A percentile compares a stretch with the other conserved stretches of the same genome.
Conservation (phyloP, 2,329 filamentous ascomycete species). For the Hysterium pulicare region DNA sequence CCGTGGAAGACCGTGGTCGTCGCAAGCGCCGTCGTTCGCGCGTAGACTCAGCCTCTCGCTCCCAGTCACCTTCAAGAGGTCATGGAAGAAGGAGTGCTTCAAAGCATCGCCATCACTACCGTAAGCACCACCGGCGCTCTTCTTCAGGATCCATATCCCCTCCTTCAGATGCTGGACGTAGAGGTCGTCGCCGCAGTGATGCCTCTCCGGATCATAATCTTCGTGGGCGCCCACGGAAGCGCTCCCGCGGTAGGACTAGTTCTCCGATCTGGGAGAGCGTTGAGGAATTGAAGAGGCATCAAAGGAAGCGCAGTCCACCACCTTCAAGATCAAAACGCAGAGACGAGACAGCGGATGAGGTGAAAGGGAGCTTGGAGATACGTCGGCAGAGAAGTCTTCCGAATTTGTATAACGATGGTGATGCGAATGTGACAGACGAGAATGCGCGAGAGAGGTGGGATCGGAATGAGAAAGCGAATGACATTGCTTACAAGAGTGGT, state of each 20-base stretch:
- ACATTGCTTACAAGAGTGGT: background rate
- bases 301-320: constrained; percentile 18
- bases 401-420: constrained; percentile 25
- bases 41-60: background rate
- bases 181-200: constrained; percentile 6
- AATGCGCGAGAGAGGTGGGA: background rate
- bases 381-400: constrained; percentile 30
- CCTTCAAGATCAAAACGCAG: no score
- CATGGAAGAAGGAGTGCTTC: constrained; percentile 9
- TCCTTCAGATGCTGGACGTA: background rate
- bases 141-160: constrained; percentile 2
- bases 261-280: constrained; percentile 5
- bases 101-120: constrained; percentile 6
- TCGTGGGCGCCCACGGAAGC: constrained; percentile 6
- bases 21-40: background rate
- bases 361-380: constrained; percentile 3
- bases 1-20: constrained; percentile 4
- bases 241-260: constrained; percentile 8
- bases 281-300: constrained; percentile 13
- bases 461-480: background rate
- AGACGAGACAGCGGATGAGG: constrained; percentile 14
- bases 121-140: background rate
- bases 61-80: constrained; percentile 5
- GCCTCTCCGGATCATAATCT: constrained; percentile 7
- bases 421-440: no score